A percentile compares a stretch with the other conserved stretches of the same genome.
Conservation (phyloP, 2,329 filamentous ascomycete species). For the Teratosphaeria gauchensis region DNA sequence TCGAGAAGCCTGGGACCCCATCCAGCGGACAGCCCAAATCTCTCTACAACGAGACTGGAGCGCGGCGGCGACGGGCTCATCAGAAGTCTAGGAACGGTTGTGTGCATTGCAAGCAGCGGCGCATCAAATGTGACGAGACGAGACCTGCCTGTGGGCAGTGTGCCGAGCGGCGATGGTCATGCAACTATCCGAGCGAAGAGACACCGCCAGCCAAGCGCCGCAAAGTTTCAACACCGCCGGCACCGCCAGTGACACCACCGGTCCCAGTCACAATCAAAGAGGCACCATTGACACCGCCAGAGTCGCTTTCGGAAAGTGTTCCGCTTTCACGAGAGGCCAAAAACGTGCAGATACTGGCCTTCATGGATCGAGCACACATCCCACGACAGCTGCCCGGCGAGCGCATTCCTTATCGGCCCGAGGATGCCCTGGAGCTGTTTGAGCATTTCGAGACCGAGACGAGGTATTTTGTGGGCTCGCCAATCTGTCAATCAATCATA, state of each 20-base stretch:
- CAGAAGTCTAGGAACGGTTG: constrained; percentile 13
- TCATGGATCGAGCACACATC: constrained; percentile 2
- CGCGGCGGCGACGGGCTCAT: constrained; percentile 5
- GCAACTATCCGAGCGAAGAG: constrained; percentile 2
- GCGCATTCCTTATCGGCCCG: constrained; percentile 2
- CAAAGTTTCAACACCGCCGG: not conserved
- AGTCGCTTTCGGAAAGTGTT: not conserved
- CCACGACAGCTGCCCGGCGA: constrained; percentile 1
- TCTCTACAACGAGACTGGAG: constrained; percentile 7
- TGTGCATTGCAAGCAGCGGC: constrained; percentile 13
- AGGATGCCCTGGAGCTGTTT: constrained; percentile 7
- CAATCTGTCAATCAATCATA: constrained; percentile 6
- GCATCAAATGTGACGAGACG: constrained; percentile 17
- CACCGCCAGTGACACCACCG: not conserved
- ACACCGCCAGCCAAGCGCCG: not conserved
- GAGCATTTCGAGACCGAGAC: constrained; percentile 9
- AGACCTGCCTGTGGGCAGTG: constrained; percentile 13
- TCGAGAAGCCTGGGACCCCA: constrained; percentile 3
- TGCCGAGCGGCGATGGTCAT: constrained; percentile 8
- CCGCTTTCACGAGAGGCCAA: not conserved
- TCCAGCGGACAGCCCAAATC: constrained; percentile 1
- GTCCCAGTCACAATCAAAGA: not conserved
- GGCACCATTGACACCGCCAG: not conserved
- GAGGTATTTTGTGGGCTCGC: constrained; percentile 7
- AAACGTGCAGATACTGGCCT: constrained; percentile 2